Base-by-base conservation (phyloP, 768 basidiomycete genomes). In the Mycena maculata region DNA sequence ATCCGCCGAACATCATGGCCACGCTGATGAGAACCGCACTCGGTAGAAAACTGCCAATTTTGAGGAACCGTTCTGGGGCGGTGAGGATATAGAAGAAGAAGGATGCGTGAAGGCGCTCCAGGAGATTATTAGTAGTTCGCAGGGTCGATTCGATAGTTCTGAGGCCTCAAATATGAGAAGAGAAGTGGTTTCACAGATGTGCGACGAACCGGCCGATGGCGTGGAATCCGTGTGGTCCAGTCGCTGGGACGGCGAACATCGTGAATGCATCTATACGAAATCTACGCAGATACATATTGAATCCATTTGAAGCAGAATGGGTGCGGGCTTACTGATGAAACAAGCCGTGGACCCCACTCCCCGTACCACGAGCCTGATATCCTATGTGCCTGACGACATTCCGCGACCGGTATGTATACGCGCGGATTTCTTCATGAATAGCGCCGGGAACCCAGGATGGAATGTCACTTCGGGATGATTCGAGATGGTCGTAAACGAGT, bases 221-320 rank as follows among this genome's bases (percentile, higher is more conserved):
- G 80, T 96, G 90, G 77, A 99, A 99, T 0, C 98, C 98, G 76
- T 99, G 95, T 10, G 98, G 98, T 9, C 97, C 96, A 8, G 83
- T 78, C 1, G 96, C 92, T 20, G 96, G 96, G 8, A 94, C 79
- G 20, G 91, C 95, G 74, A 92, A 98, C 22, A 99, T 75, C 0
- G 96, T 99, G 67, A 99, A 85, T 0, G 96, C 93, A 77, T 99
- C 97, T 58, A 99, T 96, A 45, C 96, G 90, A 76, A 93, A 98
- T 78, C 95, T 96, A 61, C 11, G 25, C 33, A 36, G 8, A 16
- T 20, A 60, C 62, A 60, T 60, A 36, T 49, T 65, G 54, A 60
- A 54, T 28, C 39, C 42, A 25, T 53, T 45, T 16, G 52, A 42
- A 48, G 36, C 18, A 23, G 23, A 61, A n/a, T n/a, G n/a, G n/a